Percentiles rank a stretch among this genome's conserved stretches.
These are phyloP conservation scores for Trichophyton equinum DNA, from an alignment of 2,329 filamentous ascomycete species.

Conservation along the genomic window DNA sequence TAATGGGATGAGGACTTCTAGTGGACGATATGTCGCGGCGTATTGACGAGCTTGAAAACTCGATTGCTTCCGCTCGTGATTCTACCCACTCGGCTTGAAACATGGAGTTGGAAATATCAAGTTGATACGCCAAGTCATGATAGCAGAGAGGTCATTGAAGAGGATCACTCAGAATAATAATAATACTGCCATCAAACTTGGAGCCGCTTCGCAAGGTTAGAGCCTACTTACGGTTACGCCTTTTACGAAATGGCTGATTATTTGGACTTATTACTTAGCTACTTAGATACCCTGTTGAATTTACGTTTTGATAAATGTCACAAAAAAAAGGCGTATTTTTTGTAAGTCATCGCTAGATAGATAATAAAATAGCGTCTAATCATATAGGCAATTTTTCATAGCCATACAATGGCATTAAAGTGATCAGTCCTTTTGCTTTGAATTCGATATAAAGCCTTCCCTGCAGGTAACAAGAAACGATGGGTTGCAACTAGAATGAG, in stretches of 20 bases:
- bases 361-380: not conserved
- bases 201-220: too few species aligned
- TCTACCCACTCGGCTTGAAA: constrained; percentile 23
- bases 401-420: not conserved
- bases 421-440: not conserved
- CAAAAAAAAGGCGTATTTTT: too few species aligned
- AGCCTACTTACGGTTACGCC: not conserved
- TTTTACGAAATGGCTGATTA: not conserved
- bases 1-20: constrained; percentile 27
- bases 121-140: not conserved
- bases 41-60: constrained; percentile 69
- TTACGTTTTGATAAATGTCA: not conserved
- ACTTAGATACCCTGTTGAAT: not conserved
- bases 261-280: not conserved
- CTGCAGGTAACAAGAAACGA: not conserved
- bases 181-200: too few species aligned
- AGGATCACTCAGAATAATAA: too few species aligned
- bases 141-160: not conserved
- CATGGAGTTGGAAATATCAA: not conserved
- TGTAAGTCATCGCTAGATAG: not conserved
- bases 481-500: not conserved
- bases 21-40: constrained; percentile 91
- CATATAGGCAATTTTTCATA: not conserved
- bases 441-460: too few species aligned
- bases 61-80: constrained; percentile 47